A percentile compares a stretch with the other conserved stretches of the same genome.
Evolutionary conservation across 176 grass and related monocot species (phyloP).

Genomic region (Zizania latifolia): DNA sequence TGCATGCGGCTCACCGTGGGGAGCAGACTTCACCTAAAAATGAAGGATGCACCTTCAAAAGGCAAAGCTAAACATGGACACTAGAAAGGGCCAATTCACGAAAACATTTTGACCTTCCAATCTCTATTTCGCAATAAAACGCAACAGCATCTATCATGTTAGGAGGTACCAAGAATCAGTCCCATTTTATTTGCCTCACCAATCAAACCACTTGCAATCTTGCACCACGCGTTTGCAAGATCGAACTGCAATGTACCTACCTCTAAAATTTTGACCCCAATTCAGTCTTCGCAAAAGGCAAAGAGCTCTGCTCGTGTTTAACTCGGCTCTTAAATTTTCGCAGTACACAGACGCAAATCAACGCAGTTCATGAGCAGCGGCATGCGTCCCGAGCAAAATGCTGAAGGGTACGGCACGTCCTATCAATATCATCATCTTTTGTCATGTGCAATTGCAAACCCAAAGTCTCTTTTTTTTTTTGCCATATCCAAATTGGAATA

Average conservation of each 20-base stretch:
- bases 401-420: slow-evolving; percentile 3
- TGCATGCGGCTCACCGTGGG: not conserved
- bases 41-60: not conserved
- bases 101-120: not conserved
- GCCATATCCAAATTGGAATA: slow-evolving; percentile 5
- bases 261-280: not conserved
- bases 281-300: not conserved
- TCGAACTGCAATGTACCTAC: not conserved
- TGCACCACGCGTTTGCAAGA: not conserved
- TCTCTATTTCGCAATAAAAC: not conserved
- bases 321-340: not conserved
- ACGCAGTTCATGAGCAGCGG: not conserved
- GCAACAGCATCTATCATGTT: not conserved
- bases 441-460: not conserved
- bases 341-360: not conserved
- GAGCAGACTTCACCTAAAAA: not conserved
- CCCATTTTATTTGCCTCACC: not conserved
- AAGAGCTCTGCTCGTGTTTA: not conserved
- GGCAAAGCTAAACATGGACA: not conserved
- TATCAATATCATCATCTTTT: slow-evolving; percentile 21
- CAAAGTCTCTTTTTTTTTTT: slow-evolving; percentile 1
- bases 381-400: slow-evolving; percentile 12
- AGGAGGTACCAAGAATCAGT: not conserved
- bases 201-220: not conserved
- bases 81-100: not conserved